Conservation (phyloP, 495 filamentous ascomycete species). For the Penicillium macrosclerotiorum region DNA sequence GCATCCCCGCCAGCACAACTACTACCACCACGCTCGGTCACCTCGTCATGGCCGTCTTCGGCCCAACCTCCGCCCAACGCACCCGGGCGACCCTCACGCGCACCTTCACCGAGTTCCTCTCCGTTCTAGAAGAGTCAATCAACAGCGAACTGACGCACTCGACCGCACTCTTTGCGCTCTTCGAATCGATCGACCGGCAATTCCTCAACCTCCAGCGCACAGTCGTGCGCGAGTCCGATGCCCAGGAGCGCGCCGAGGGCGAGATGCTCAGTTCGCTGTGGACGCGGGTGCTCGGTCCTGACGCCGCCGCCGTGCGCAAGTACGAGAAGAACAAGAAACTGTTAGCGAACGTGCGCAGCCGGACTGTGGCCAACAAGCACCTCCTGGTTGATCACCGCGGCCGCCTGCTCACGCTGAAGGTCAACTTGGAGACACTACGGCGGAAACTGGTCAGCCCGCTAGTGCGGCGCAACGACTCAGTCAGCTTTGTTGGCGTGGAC, state of each 20-base stretch:
- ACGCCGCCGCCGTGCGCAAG: constrained; percentile 69
- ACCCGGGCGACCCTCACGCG: constrained; percentile 77
- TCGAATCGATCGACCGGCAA: constrained; percentile 82
- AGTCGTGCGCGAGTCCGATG: constrained; percentile 77
- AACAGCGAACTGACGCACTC: constrained; percentile 75
- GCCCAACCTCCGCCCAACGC: constrained; percentile 72
- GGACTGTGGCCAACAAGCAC: constrained; percentile 81
- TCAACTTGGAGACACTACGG: constrained; percentile 73
- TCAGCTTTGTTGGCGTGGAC: constrained; percentile 39
- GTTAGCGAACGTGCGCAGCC: constrained; percentile 71
- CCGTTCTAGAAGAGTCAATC: constrained; percentile 85
- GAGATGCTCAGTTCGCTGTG: constrained; percentile 82
- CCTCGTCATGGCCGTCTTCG: constrained; percentile 68
- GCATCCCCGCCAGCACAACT: constrained; percentile 30
- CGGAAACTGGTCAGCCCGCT: constrained; percentile 78
- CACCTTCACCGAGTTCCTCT: constrained; percentile 83
- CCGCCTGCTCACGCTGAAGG: constrained; percentile 73
- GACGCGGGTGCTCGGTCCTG: constrained; percentile 76
- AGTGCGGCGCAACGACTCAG: constrained; percentile 62
- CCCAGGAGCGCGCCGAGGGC: constrained; percentile 72
- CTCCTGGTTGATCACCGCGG: constrained; percentile 80
- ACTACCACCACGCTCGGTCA: constrained; percentile 64
- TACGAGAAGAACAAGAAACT: constrained; percentile 82
- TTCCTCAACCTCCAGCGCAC: constrained; percentile 84
- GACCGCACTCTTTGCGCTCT: constrained; percentile 73